phyloP scores from a whole-genome alignment of 176 grass and related monocot species.

The Cymbopogon citratus region DNA sequence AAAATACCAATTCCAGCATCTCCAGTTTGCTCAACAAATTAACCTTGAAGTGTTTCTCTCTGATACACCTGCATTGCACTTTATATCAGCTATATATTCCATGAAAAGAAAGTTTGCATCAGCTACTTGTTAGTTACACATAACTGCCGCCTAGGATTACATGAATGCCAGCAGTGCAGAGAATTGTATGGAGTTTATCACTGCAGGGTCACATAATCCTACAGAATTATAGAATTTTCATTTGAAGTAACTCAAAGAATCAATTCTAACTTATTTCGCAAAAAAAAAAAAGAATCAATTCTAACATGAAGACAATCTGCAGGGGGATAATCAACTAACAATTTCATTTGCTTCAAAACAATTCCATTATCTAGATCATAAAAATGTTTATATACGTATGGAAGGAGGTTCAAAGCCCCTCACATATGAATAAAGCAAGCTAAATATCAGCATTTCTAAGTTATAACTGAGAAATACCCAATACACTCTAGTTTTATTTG shows the following conservation, averaged over 20 bases:
- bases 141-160: too few species aligned
- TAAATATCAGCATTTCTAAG: background rate
- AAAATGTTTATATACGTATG: background rate
- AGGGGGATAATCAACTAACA: background rate
- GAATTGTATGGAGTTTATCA: background rate
- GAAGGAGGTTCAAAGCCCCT: background rate
- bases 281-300: background rate
- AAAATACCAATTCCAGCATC: background rate
- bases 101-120: background rate
- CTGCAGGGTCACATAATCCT: background rate
- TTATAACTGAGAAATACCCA: background rate
- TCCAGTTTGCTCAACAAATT: background rate
- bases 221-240: background rate
- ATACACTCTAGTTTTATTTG: background rate
- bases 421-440: background rate
- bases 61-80: background rate
- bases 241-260: background rate
- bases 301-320: background rate
- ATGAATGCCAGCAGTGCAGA: background rate
- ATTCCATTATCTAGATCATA: background rate
- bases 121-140: too few species aligned
- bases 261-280: too few species aligned
- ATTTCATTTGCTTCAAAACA: background rate
- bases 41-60: background rate
- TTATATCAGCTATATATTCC: background rate